phyloP scores from a whole-genome alignment of 208 protist species.

The Leishmania arabica region DNA sequence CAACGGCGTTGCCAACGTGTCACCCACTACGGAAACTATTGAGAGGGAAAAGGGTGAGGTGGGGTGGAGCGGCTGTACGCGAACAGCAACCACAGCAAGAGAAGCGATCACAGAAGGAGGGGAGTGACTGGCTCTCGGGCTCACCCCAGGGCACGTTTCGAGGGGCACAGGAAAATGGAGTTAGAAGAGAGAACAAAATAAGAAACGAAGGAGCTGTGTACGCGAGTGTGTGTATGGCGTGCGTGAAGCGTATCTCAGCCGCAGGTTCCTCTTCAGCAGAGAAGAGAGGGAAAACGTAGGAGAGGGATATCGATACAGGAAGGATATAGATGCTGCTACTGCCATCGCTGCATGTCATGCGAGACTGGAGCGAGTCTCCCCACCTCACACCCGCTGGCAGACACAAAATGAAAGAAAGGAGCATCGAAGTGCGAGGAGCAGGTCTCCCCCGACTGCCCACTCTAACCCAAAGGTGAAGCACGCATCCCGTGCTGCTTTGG shows the following conservation, averaged over 20 bases:
- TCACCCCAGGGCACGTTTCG: too few species aligned
- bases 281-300: background rate
- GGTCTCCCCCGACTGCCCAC: background rate
- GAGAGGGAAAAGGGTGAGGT: background rate
- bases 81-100: too few species aligned
- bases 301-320: background rate
- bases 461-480: background rate
- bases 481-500: background rate
- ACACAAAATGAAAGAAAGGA: background rate
- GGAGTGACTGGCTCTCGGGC: background rate
- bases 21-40: background rate
- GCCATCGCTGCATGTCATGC: background rate
- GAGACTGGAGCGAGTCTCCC: background rate
- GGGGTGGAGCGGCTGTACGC: background rate
- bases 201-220: background rate
- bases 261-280: background rate
- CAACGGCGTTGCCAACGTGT: background rate
- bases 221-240: background rate
- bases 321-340: background rate
- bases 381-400: too few species aligned
- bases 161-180: background rate
- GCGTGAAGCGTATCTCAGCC: conserved; percentile 1
- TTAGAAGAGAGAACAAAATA: background rate
- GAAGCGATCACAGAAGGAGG: background rate
- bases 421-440: background rate